Percentiles rank a stretch among this genome's conserved stretches.
phyloP scores from a whole-genome alignment of 1,284 basidiomycete species.

The Ceratobasidium papillatum region DNA sequence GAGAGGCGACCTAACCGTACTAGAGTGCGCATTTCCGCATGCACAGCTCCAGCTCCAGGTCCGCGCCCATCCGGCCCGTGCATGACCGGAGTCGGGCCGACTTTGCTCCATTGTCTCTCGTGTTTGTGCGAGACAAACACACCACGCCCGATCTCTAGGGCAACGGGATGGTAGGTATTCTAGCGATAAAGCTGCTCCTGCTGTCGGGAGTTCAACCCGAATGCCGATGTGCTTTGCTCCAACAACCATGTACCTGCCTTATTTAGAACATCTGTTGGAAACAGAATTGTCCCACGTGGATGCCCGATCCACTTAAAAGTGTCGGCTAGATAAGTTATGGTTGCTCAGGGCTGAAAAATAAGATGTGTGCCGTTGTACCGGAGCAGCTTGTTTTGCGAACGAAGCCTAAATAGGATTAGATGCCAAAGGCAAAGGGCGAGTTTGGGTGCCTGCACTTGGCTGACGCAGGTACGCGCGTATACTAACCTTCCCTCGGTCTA shows the following conservation, averaged over 20 bases:
- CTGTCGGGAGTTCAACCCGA: slow-evolving; percentile 20
- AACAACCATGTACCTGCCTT: background rate
- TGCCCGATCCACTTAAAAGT: slow-evolving; percentile 16
- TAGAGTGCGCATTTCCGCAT: slow-evolving; percentile 29
- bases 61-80: background rate
- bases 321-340: slow-evolving; percentile 10
- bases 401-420: background rate
- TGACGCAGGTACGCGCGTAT: background rate
- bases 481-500: background rate
- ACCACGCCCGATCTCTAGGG: slow-evolving; percentile 14
- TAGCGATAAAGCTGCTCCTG: background rate
- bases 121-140: background rate
- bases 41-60: background rate
- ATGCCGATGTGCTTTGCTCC: background rate
- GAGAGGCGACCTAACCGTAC: background rate
- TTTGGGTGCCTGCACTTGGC: background rate
- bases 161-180: background rate
- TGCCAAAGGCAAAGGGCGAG: background rate
- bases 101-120: background rate
- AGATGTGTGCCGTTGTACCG: background rate
- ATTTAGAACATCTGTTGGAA: background rate
- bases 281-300: slow-evolving; percentile 5
- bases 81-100: slow-evolving; percentile 7
- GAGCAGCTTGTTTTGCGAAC: background rate
- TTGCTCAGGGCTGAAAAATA: background rate